Conservation (phyloP, 164 flowering plant species). For the Protea cynaroides region DNA sequence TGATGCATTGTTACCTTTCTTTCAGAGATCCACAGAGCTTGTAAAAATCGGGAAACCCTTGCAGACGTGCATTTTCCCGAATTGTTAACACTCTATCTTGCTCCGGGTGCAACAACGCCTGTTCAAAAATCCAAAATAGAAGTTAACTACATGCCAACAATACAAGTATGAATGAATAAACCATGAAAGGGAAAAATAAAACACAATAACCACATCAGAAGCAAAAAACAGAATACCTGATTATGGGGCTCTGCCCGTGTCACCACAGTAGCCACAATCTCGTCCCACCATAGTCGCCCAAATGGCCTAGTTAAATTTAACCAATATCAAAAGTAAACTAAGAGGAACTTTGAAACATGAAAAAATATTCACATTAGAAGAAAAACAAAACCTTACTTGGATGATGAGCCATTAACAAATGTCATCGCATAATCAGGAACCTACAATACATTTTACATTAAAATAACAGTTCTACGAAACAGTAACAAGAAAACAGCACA, state of each 20-base stretch:
- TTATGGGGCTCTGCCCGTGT: slow-evolving; percentile 92
- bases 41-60: slow-evolving; percentile 78
- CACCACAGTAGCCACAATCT: slow-evolving; percentile 78
- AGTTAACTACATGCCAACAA: not conserved
- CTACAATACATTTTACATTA: slow-evolving; percentile 14
- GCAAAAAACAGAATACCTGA: slow-evolving; percentile 35
- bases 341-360: not conserved
- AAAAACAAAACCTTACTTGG: slow-evolving; percentile 43
- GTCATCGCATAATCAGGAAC: slow-evolving; percentile 83
- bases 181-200: not conserved
- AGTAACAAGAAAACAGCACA: not conserved
- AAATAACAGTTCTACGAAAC: no score
- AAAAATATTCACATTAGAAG: not conserved
- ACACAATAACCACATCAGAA: not conserved
- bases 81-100: slow-evolving; percentile 80
- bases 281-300: slow-evolving; percentile 83
- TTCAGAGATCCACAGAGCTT: slow-evolving; percentile 54
- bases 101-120: slow-evolving; percentile 60
- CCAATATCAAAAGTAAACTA: not conserved
- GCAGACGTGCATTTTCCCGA: slow-evolving; percentile 81
- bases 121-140: not conserved
- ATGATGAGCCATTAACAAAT: slow-evolving; percentile 52
- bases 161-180: not conserved
- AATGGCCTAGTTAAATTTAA: slow-evolving; percentile 52
- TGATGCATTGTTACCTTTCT: slow-evolving; percentile 46